Evolutionary conservation across 441 rosid genomes (phyloP).

Genomic region (Populus trichocarpa): DNA sequence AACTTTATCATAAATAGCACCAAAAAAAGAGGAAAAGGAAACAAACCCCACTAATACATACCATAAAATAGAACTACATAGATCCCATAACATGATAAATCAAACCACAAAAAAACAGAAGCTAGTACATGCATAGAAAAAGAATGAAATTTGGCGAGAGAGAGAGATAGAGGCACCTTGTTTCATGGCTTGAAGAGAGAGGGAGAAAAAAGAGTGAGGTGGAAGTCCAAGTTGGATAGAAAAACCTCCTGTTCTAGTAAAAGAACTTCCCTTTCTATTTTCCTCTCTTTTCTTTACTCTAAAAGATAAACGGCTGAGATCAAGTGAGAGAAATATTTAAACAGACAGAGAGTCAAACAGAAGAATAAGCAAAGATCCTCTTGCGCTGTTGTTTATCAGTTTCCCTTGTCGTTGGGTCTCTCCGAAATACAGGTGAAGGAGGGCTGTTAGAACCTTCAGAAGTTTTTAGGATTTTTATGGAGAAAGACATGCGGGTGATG

Average conservation of each 20-base stretch:
- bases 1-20: not conserved
- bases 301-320: slow-evolving; percentile 38
- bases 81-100: slow-evolving; percentile 10
- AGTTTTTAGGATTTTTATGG: not conserved
- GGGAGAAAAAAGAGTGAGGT: slow-evolving; percentile 36
- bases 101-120: not conserved
- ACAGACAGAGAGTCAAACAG: not conserved
- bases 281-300: not conserved
- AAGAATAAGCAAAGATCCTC: not conserved
- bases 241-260: not conserved
- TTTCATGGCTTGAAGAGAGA: slow-evolving; percentile 35
- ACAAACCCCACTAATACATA: not conserved
- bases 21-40: not conserved
- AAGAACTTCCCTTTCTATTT: slow-evolving; percentile 6
- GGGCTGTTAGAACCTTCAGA: not conserved
- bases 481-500: not conserved
- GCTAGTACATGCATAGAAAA: not conserved
- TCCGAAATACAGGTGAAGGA: not conserved
- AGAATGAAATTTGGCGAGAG: not conserved
- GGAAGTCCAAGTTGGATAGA: slow-evolving; percentile 62
- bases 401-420: not conserved
- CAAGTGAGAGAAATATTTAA: not conserved
- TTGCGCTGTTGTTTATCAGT: not conserved
- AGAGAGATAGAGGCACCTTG: slow-evolving; percentile 26
- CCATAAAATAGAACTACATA: not conserved